Base-by-base conservation (phyloP, 2,329 filamentous ascomycete genomes). In the Coleophoma eucalyptorum region DNA sequence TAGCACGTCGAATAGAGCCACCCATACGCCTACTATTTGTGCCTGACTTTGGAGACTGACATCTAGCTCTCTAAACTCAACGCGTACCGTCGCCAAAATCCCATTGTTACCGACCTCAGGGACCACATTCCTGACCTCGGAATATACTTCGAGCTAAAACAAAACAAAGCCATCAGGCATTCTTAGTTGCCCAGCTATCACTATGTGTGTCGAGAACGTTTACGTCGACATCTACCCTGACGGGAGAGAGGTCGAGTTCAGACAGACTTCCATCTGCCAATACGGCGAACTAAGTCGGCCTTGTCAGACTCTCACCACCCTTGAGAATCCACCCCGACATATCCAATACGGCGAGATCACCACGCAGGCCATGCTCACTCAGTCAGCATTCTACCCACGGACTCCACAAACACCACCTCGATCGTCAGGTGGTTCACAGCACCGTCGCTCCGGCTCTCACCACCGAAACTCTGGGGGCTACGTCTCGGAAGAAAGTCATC, bases 191-290 rank as follows among this genome's bases (percentile, higher is more conserved):
- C 53, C 55, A 52, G 62, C 63, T 57, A 59, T 61, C 69, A 72
- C 67, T 45, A 80, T 80, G 77, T 80, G 77, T 66, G 70, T 71
- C 55, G 74, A 70, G 53, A 69, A 76, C 58, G 55, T 74, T 46
- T 76, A 71, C 67, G 67, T 72, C 33, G 73, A 75, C 61, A 60
- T 72, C 59, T 72, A 73, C 68, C 69, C 75, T 3, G 72, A 79
- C 62, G 74, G 74, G 51, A 69, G 65, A 45, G 61, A 64, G 46
- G 57, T 61, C 34, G 65, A 68, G 45, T 69, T 70, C 49, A 62
- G 66, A 6, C 61, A 67, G 32, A 59, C 58, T 8, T 62, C 69
- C 37, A 75, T 75, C 67, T 55, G 64, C 11, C 58, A 67, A 16
- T 69, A 73, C 43, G 69, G 69, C 18, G 62, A 68, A 43, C 53